Evolutionary conservation across 78 protist genomes (phyloP).

Genomic region (Cavenderia fasciculata): DNA sequence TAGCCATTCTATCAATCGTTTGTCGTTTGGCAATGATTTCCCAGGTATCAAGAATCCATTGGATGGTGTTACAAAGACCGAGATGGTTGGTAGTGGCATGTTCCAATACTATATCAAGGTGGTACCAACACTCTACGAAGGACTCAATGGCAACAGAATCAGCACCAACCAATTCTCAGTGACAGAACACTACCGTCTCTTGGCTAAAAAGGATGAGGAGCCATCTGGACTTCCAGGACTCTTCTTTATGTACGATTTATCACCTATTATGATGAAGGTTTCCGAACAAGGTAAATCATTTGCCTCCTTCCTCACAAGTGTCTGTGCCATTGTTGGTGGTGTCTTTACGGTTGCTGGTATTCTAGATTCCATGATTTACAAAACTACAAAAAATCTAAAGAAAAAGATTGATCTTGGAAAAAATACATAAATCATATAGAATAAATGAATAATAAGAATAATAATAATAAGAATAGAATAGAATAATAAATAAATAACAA

Average conservation of each 20-base stretch:
- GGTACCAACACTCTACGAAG: constrained; percentile 91
- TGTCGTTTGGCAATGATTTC: constrained; percentile 91
- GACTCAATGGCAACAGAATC: constrained; percentile 56
- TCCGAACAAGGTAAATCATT: constrained; percentile 83
- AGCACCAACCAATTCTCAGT: constrained; percentile 93
- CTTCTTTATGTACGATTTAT: constrained; percentile 94
- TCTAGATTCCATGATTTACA: constrained; percentile 85
- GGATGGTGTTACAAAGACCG: constrained; percentile 72
- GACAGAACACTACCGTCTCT: constrained; percentile 87
- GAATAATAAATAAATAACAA: not conserved
- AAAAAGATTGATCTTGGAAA: constrained; percentile 88
- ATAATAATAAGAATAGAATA: not conserved
- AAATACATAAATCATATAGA: constrained; percentile 4
- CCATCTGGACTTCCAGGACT: constrained; percentile 89
- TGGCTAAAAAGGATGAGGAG: constrained; percentile 62
- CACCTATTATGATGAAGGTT: constrained; percentile 91
- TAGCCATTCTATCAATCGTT: constrained; percentile 82
- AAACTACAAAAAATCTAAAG: constrained; percentile 40
- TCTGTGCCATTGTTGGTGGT: constrained; percentile 97
- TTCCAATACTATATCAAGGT: constrained; percentile 94
- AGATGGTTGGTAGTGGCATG: constrained; percentile 70
- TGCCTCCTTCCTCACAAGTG: constrained; percentile 89
- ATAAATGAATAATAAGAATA: not conserved
- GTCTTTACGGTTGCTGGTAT: constrained; percentile 95
- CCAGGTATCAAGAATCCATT: constrained; percentile 93